phyloP scores from a whole-genome alignment of 371 early-diverging fungal species.

The Apophysomyces elegans region DNA sequence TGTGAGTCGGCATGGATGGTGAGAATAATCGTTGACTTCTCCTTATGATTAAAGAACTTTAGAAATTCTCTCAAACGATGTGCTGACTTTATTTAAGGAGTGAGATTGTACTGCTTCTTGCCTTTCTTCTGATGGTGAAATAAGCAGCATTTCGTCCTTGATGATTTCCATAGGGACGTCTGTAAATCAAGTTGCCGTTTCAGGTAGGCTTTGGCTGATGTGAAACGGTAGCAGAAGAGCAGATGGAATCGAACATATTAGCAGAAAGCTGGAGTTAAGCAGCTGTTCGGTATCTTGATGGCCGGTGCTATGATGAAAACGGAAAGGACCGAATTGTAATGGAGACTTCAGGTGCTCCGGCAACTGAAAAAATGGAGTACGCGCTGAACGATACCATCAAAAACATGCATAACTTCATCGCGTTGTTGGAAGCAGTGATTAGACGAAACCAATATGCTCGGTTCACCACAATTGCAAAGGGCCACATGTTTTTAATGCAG shows the following conservation, averaged over 20 bases:
- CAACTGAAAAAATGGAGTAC: neutral
- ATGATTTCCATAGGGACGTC: too few species aligned
- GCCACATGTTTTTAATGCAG: slow-evolving; percentile 1
- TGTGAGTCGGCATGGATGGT: too few species aligned
- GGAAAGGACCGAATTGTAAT: slow-evolving; percentile 4
- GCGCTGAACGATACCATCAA: slow-evolving; percentile 13
- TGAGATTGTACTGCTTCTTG: too few species aligned
- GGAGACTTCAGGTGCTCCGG: neutral
- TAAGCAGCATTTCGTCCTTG: too few species aligned
- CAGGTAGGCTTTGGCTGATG: too few species aligned
- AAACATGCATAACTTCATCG: slow-evolving; percentile 11
- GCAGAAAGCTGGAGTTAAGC: slow-evolving; percentile 7
- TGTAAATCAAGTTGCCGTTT: too few species aligned
- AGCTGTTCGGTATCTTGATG: slow-evolving; percentile 8
- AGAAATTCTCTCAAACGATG: too few species aligned
- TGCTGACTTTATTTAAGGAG: too few species aligned
- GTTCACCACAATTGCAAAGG: neutral
- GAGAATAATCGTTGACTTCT: too few species aligned
- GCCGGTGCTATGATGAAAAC: neutral
- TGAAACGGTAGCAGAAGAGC: neutral
- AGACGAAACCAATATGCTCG: neutral
- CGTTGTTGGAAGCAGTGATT: neutral
- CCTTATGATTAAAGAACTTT: too few species aligned
- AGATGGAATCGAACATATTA: slow-evolving; percentile 6
- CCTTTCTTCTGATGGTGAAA: too few species aligned